phyloP scores from a whole-genome alignment of 805 yeast species.

The Candida anglica region DNA sequence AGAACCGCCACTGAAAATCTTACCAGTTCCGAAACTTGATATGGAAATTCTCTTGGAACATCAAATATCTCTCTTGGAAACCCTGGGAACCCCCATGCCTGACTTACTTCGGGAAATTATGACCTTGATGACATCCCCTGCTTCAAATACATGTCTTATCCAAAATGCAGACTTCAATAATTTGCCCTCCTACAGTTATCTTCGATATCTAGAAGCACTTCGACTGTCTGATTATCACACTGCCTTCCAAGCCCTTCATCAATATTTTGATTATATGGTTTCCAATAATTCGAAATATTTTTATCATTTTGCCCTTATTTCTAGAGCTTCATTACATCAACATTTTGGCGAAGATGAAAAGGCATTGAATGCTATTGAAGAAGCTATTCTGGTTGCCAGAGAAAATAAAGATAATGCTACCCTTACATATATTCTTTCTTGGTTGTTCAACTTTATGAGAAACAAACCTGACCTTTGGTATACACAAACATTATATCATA shows the following conservation, averaged over 20 bases:
- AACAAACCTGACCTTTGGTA: slow-evolving; percentile 57
- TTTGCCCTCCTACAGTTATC: slow-evolving; percentile 45
- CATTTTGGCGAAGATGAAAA: slow-evolving; percentile 62
- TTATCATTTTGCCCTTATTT: slow-evolving; percentile 74
- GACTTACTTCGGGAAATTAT: slow-evolving; percentile 38
- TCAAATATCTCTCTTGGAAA: slow-evolving; percentile 51
- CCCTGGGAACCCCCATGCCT: slow-evolving; percentile 49
- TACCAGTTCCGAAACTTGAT: slow-evolving; percentile 49
- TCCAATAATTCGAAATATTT: slow-evolving; percentile 58
- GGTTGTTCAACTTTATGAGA: slow-evolving; percentile 69
- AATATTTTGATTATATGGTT: slow-evolving; percentile 73
- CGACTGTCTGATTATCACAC: slow-evolving; percentile 59
- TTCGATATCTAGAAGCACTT: slow-evolving; percentile 58
- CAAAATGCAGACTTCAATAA: slow-evolving; percentile 27
- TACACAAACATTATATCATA: slow-evolving; percentile 41
- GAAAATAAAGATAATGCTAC: slow-evolving; percentile 76
- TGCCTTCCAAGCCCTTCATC: slow-evolving; percentile 47
- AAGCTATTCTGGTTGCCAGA: slow-evolving; percentile 83
- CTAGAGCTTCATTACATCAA: slow-evolving; percentile 68
- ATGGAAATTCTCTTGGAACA: slow-evolving; percentile 45
- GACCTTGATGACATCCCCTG: slow-evolving; percentile 40
- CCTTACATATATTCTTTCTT: slow-evolving; percentile 64
- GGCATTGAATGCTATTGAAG: slow-evolving; percentile 77
- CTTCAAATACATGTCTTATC: slow-evolving; percentile 34
- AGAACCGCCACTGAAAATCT: slow-evolving; percentile 10